These are phyloP conservation scores for Fusarium goolgardi DNA, from an alignment of 2,329 filamentous ascomycete species.

Conservation along the genomic window DNA sequence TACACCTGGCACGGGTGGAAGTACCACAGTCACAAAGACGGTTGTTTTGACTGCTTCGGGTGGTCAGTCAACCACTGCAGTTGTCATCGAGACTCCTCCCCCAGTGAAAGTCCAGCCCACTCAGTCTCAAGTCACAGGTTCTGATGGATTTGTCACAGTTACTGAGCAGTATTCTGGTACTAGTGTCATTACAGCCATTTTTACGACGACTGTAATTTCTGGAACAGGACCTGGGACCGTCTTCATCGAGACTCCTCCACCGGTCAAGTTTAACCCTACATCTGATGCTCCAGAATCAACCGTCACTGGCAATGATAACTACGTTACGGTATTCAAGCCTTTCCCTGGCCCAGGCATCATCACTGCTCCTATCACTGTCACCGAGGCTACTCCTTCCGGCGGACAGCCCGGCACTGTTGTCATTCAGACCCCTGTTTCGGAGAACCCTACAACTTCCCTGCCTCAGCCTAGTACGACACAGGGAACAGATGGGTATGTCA, in stretches of 20 bases:
- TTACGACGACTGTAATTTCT: constrained; percentile 27
- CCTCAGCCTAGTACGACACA: constrained; percentile 13
- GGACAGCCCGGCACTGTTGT: constrained; percentile 29
- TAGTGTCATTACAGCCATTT: constrained; percentile 22
- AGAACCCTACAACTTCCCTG: background rate
- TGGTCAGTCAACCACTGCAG: constrained; percentile 12
- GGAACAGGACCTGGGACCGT: constrained; percentile 29
- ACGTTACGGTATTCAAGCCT: constrained; percentile 30
- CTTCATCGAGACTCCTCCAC: constrained; percentile 30
- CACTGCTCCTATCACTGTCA: constrained; percentile 31
- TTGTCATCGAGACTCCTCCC: constrained; percentile 30
- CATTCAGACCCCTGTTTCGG: constrained; percentile 21
- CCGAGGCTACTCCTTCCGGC: constrained; percentile 17
- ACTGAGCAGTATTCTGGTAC: constrained; percentile 23
- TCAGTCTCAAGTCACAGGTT: background rate
- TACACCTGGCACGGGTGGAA: constrained; percentile 20
- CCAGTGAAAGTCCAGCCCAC: constrained; percentile 21
- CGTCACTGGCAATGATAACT: constrained; percentile 23
- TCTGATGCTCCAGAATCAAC: constrained; percentile 12
- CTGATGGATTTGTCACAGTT: constrained; percentile 13
- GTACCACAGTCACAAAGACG: constrained; percentile 27
- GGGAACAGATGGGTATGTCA: constrained; percentile 11
- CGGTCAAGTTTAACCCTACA: constrained; percentile 21
- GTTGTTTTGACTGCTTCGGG: constrained; percentile 16
- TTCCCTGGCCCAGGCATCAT: constrained; percentile 33